Percentiles rank a stretch among this genome's conserved stretches.
phyloP scores from a whole-genome alignment of 768 basidiomycete species.

The Termitomyces sp. region DNA sequence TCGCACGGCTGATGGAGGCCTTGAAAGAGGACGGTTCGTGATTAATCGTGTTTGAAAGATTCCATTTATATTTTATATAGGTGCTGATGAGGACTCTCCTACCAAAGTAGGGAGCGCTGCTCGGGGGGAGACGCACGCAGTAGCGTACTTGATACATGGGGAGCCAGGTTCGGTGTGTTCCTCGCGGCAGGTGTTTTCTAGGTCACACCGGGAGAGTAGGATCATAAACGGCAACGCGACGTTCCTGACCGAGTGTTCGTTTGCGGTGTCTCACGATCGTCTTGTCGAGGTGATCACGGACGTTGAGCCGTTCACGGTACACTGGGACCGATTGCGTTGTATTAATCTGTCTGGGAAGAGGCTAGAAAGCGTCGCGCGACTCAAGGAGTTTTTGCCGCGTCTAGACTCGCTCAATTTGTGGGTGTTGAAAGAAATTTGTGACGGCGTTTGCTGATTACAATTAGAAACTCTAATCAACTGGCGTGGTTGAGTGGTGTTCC shows the following conservation, averaged over 20 bases:
- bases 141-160: slow-evolving; percentile 28
- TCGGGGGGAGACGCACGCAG: slow-evolving; percentile 44
- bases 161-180: slow-evolving; percentile 14
- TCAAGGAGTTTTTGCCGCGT: slow-evolving; percentile 85
- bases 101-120: slow-evolving; percentile 41
- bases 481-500: slow-evolving; percentile 81
- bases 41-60: not conserved
- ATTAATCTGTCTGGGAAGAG: slow-evolving; percentile 74
- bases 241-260: slow-evolving; percentile 94
- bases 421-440: too few species aligned
- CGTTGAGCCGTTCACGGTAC: slow-evolving; percentile 88
- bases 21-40: slow-evolving; percentile 64
- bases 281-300: slow-evolving; percentile 93
- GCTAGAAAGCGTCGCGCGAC: slow-evolving; percentile 74
- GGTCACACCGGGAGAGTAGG: slow-evolving; percentile 31
- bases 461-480: slow-evolving; percentile 72
- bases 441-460: not conserved
- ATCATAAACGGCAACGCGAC: slow-evolving; percentile 40
- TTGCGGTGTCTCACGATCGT: slow-evolving; percentile 87
- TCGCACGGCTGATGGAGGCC: slow-evolving; percentile 73
- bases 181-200: slow-evolving; percentile 39
- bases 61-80: slow-evolving; percentile 14
- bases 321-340: slow-evolving; percentile 78
- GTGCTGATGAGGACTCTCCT: slow-evolving; percentile 35
- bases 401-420: slow-evolving; percentile 75